Base-by-base conservation (phyloP, 805 yeast genomes). In the Wickerhamiella nectarea region DNA sequence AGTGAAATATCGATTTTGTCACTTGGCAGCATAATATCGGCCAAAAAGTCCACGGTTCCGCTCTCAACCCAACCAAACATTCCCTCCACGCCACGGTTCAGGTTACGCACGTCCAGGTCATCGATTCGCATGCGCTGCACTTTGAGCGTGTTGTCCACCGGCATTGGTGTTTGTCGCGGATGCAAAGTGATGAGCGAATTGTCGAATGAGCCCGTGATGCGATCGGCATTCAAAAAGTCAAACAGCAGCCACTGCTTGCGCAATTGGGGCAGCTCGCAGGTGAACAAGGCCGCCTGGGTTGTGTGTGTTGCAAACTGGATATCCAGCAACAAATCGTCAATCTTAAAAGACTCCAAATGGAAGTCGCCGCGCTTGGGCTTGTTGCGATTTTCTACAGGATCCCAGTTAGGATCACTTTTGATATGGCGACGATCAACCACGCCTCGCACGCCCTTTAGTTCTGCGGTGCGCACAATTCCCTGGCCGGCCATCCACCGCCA, bases 11-110 rank as follows among this genome's bases (percentile, higher is more conserved):
- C 75, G 26, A 74, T 72, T 34, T 69, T 68, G 42, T 74, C 77
- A 38, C 74, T 73, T 0, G 94, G 93, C 2, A 86, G 76, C 70
- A 78, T 74, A 14, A 89, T 75, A 56, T 91, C 96, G 6, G 95
- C 96, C 50, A 84, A 65, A 78, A 91, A 79, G 60, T 91, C 96
- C 18, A 89, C 97, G 41, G 76, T 76, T 11, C 99, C 98, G 48
- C 74, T 71, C 5, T 84, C 76, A 45, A 91, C 89, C 99, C 99
- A 91, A 6, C 97, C 96, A 61, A 91, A 85, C 10, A 97, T 95
- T 0, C 99, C 98, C 5, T 53, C 53, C 46, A 83, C 71, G 0
- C 96, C 97, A 1, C 83, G 74, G 57, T 91, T 91, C 46, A 91
- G 63, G 61, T 91, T 97, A 52, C 89, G 94, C 31, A 91, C 72